phyloP scores from a whole-genome alignment of 352 stramenopile genomes.

The Vaucheria bursata region DNA sequence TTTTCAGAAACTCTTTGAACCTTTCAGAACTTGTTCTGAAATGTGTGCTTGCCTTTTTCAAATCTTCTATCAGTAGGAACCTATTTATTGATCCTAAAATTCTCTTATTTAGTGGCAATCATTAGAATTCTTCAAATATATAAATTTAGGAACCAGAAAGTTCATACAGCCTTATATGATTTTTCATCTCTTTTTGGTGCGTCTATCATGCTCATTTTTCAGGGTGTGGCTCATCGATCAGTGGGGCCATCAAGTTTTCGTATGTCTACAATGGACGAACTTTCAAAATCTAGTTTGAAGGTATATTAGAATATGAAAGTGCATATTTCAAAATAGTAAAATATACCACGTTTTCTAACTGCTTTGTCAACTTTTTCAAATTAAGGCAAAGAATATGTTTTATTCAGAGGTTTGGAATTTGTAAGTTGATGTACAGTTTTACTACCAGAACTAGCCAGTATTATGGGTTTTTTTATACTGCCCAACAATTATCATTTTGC shows the following conservation, averaged over 20 bases:
- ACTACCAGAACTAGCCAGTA: neutral
- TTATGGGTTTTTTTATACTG: neutral
- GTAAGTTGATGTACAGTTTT: neutral
- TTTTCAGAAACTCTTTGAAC: too few relatives aligned
- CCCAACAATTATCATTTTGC: neutral
- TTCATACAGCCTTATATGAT: too few relatives aligned
- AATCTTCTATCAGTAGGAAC: too few relatives aligned
- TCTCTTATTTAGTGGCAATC: too few relatives aligned
- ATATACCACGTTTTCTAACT: neutral
- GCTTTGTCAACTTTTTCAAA: neutral
- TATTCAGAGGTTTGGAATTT: neutral
- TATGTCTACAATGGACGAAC: neutral
- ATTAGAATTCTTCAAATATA: too few relatives aligned
- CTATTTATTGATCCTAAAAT: too few relatives aligned
- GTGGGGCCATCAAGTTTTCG: conserved; percentile 7
- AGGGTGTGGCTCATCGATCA: conserved; percentile 5
- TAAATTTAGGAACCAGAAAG: too few relatives aligned
- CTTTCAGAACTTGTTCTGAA: too few relatives aligned
- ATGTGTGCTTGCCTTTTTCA: too few relatives aligned
- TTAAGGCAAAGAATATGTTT: too few relatives aligned
- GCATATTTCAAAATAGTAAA: neutral
- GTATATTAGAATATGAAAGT: neutral
- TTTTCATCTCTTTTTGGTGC: too few relatives aligned
- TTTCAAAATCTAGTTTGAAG: neutral
- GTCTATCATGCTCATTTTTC: too few relatives aligned